These are phyloP conservation scores for Carex arenaria DNA, from an alignment of 202 grass and related monocot species.

Conservation along the genomic window DNA sequence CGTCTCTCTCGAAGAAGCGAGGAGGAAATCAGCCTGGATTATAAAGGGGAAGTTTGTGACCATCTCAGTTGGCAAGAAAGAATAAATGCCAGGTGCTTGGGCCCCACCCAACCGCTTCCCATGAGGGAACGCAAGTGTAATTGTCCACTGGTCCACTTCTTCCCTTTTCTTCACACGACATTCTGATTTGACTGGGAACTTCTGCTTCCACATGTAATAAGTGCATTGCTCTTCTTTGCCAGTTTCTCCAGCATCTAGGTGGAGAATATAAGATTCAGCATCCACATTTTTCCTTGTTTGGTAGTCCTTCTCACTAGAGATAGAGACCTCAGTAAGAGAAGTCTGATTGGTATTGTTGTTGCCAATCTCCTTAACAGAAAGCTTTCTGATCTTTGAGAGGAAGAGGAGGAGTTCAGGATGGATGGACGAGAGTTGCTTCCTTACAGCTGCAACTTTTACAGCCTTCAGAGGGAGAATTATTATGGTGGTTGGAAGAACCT, in stretches of 20 bases:
- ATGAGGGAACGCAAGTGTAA: conserved; percentile 58
- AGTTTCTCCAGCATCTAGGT: conserved; percentile 38
- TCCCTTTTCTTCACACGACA: conserved; percentile 37
- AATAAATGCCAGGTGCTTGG: conserved; percentile 38
- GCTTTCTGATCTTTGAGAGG: conserved; percentile 51
- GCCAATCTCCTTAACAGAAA: conserved; percentile 37
- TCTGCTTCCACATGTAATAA: conserved; percentile 81
- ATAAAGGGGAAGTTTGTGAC: conserved; percentile 58
- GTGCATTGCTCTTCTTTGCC: conserved; percentile 35
- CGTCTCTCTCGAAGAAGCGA: conserved; percentile 53
- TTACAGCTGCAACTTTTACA: conserved; percentile 47
- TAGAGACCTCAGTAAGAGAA: conserved; percentile 43
- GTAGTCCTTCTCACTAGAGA: conserved; percentile 53
- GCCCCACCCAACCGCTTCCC: conserved; percentile 39
- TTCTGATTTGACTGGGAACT: conserved; percentile 44
- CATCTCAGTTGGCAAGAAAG: conserved; percentile 83
- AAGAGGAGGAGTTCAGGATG: conserved; percentile 74
- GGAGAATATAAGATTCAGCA: conserved; percentile 50
- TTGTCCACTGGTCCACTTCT: conserved; percentile 63
- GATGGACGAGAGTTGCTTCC: conserved; percentile 48
- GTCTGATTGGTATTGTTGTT: conserved; percentile 4
- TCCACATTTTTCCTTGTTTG: conserved; percentile 39
- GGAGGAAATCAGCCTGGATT: conserved; percentile 78
- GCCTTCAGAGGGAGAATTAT: conserved; percentile 64
- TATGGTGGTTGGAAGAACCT: conserved; percentile 44